Base-by-base conservation (phyloP, 768 basidiomycete genomes). In the Mrakia blollopis region DNA sequence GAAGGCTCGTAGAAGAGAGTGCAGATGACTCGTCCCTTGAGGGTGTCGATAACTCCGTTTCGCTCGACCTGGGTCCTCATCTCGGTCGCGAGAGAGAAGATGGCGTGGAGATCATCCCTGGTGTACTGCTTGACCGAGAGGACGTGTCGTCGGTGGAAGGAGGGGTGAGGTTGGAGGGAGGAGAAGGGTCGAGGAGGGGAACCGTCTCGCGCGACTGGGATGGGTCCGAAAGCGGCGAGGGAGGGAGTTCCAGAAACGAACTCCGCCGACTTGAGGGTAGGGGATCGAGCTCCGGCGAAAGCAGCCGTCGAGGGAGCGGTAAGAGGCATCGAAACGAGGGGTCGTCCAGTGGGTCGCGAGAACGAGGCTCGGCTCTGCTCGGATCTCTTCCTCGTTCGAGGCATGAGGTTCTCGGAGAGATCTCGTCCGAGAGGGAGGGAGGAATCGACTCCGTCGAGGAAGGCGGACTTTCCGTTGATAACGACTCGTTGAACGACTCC, bases 1-100 rank as follows among this genome's bases (percentile, higher is more conserved):
- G 94, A 97, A 1, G 96, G 92, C 83, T 99, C 97, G 83, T 94
- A 99, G 87, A 99, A 99, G 52, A 95, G 83, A 30, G 90, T 94
- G 82, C 91, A 93, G 9, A 99, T 87, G 0, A 99, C 90, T 78
- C 91, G 92, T 52, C 96, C 96, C 79, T 91, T 92, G 63, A 98
- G 87, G 76, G 97, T 89, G 80, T 98, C 94, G 75, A 98, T 86
- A 0, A 88, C 87, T 2, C 94, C 93, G 81, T 89, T 91, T 41
- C 94, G 89, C 84, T 99, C 97, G 21, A 98, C 94, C 81, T 94
- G 94, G 52, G 93, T 87, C 70, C 93, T 91, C 94, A 99, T 95
- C 85, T 99, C 97, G 80, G 93, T 91, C 0, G 97, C 96, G 70
- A 98, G 86, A 65, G 92, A 90, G 86, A 98, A 99, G 57, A 99